Conservation (phyloP, 2,329 filamentous ascomycete species). For the Apiospora arundinis region DNA sequence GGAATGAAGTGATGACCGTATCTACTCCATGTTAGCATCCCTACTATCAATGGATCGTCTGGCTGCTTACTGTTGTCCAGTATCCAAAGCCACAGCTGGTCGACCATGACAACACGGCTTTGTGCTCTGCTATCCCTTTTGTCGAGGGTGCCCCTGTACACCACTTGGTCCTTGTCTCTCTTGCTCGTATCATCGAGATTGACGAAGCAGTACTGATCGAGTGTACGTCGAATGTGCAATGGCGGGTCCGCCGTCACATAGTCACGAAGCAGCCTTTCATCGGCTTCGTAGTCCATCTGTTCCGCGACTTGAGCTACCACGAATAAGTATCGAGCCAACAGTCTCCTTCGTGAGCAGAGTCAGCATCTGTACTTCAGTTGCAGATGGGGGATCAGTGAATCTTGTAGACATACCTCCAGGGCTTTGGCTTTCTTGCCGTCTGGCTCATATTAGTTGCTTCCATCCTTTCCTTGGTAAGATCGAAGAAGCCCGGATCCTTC, state of each 20-base stretch:
- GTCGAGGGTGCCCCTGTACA: conserved; percentile 67
- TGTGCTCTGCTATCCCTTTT: conserved; percentile 42
- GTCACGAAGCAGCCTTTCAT: conserved; percentile 49
- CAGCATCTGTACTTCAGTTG: no score
- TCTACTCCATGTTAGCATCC: conserved; percentile 67
- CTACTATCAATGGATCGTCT: conserved; percentile 65
- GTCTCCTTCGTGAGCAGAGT: neutral
- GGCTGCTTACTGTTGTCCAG: conserved; percentile 59
- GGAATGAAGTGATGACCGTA: conserved; percentile 58
- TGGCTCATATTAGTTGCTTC: conserved; percentile 12
- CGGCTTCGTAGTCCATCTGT: conserved; percentile 32
- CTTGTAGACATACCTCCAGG: neutral
- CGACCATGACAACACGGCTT: conserved; percentile 62
- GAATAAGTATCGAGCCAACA: conserved; percentile 28
- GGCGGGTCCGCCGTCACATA: conserved; percentile 66
- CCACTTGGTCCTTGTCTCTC: conserved; percentile 70
- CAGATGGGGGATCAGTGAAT: no score
- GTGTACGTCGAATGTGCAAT: conserved; percentile 64
- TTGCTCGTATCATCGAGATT: conserved; percentile 65
- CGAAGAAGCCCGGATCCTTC: neutral
- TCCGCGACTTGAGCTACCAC: conserved; percentile 29
- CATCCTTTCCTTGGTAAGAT: conserved; percentile 6
- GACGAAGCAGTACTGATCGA: conserved; percentile 70
- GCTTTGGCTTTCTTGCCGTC: neutral
- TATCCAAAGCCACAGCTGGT: conserved; percentile 69